A percentile compares a stretch with the other conserved stretches of the same genome.
phyloP scores from a whole-genome alignment of 2,329 filamentous ascomycete genomes.

The Aureobasidium sp. region DNA sequence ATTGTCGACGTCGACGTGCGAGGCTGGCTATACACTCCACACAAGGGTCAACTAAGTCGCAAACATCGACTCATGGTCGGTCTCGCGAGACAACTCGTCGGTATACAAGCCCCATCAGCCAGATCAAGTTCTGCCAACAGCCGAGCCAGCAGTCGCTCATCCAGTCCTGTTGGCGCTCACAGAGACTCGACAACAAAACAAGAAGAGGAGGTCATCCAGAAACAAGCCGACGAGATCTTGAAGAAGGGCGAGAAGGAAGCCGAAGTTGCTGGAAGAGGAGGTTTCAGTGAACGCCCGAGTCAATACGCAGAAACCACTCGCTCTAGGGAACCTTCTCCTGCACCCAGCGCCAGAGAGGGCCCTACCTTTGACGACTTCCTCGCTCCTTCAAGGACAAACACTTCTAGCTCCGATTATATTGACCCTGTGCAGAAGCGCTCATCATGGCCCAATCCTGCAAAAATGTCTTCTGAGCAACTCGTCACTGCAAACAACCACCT shows the following conservation, averaged over 20 bases:
- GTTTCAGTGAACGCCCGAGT: conserved; percentile 61
- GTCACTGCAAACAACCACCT: conserved; percentile 74
- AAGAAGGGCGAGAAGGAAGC: conserved; percentile 63
- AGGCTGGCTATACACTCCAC: conserved; percentile 89
- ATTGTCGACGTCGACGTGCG: conserved; percentile 90
- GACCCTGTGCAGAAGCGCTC: conserved; percentile 37
- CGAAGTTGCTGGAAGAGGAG: conserved; percentile 59
- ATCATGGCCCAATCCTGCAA: conserved; percentile 43
- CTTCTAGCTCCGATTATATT: conserved; percentile 13
- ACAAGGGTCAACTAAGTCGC: conserved; percentile 73
- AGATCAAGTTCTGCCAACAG: conserved; percentile 32
- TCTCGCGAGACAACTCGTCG: conserved; percentile 77
- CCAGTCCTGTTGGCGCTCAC: conserved; percentile 28
- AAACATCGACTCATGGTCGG: conserved; percentile 83
- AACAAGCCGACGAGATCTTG: conserved; percentile 70
- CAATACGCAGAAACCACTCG: conserved; percentile 35
- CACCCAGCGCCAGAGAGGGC: conserved; percentile 3
- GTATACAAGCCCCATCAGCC: conserved; percentile 61
- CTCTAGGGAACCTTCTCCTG: conserved; percentile 23
- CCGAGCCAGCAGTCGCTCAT: conserved; percentile 26
- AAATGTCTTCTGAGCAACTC: conserved; percentile 70
- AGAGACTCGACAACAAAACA: conserved; percentile 31
- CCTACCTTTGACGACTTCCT: conserved; percentile 8
- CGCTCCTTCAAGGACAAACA: not conserved
- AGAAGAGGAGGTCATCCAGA: conserved; percentile 60